phyloP scores from a whole-genome alignment of 345 rosid species.

The Hibiscus mutabilis region DNA sequence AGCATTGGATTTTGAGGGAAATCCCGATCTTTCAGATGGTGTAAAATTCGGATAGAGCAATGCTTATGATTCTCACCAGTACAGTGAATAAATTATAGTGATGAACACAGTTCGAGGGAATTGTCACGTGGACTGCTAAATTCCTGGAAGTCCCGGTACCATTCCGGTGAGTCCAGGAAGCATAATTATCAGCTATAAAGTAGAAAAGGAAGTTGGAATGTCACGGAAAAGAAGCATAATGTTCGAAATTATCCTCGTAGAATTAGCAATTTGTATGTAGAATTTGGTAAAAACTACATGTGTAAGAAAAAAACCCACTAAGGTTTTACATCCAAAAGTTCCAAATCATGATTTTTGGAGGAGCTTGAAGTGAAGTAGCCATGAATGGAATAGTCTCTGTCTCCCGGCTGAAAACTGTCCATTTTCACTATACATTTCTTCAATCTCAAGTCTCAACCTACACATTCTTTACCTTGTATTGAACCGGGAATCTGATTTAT shows the following conservation, averaged over 20 bases:
- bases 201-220: neutral
- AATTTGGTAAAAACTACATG: neutral
- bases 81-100: conserved; percentile 41
- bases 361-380: conserved; percentile 14
- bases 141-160: conserved; percentile 24
- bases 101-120: conserved; percentile 33
- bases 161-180: conserved; percentile 32
- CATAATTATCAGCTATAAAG: neutral
- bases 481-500: neutral
- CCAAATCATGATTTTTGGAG: neutral
- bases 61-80: conserved; percentile 60
- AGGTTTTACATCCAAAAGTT: neutral
- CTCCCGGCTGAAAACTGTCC: neutral
- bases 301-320: neutral
- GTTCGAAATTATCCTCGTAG: neutral
- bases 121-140: conserved; percentile 13
- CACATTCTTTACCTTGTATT: neutral
- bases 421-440: neutral
- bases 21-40: conserved; percentile 73
- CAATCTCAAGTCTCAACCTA: conserved; percentile 3
- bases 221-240: neutral
- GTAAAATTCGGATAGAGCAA: conserved; percentile 68
- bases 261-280: neutral
- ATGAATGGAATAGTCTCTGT: neutral
- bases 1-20: conserved; percentile 65